Conservation (phyloP, 2,329 filamentous ascomycete species). For the Pyricularia pennisetigena region DNA sequence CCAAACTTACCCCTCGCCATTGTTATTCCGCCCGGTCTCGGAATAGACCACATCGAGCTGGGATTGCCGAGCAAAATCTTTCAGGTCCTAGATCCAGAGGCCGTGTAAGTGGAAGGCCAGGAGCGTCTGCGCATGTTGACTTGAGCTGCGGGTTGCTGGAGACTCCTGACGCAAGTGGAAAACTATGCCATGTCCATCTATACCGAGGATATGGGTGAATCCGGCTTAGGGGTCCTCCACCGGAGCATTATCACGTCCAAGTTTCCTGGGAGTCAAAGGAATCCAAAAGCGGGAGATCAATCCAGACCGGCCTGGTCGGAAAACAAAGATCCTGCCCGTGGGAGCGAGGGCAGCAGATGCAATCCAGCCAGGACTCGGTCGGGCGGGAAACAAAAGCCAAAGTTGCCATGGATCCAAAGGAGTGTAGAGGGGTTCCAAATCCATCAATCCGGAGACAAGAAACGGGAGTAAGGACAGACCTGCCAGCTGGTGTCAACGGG, state of each 20-base stretch:
- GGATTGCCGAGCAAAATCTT: conserved; percentile 97
- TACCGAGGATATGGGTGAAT: not conserved
- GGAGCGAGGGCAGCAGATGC: conserved; percentile 7
- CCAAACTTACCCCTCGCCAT: conserved; percentile 76
- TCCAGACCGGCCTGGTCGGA: conserved; percentile 1
- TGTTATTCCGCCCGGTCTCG: conserved; percentile 84
- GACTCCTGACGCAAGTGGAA: not conserved
- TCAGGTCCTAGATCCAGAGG: conserved; percentile 86
- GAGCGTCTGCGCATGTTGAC: conserved; percentile 15
- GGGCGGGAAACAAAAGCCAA: not conserved
- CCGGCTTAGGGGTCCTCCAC: not conserved
- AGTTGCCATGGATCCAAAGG: not conserved
- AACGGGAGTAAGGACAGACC: conserved; percentile 73
- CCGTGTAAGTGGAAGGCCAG: conserved; percentile 70
- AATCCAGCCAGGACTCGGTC: not conserved
- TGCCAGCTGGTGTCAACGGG: conserved; percentile 99
- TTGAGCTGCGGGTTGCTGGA: not conserved
- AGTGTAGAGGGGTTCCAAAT: conserved; percentile 10
- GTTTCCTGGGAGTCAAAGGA: not conserved
- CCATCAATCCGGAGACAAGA: conserved; percentile 37
- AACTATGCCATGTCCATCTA: not conserved
- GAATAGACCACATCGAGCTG: conserved; percentile 97
- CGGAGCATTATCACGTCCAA: not conserved
- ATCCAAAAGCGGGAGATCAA: not conserved
- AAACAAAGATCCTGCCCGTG: not conserved